phyloP scores from a whole-genome alignment of 2,329 filamentous ascomycete species.

The Cordyceps javanica region DNA sequence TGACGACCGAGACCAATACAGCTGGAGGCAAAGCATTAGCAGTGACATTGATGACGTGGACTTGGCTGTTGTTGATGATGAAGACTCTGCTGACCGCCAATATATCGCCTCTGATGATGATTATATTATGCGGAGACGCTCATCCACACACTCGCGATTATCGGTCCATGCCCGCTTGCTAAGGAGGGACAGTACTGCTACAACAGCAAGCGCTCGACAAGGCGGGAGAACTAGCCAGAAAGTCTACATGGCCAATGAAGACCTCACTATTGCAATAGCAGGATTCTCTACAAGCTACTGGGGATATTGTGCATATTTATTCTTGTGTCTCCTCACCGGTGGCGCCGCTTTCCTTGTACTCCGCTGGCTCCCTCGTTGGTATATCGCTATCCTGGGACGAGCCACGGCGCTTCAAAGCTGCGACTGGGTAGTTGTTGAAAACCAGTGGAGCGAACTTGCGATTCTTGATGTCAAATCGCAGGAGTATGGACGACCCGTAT shows the following conservation, averaged over 20 bases:
- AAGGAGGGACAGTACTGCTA: slow-evolving; percentile 63
- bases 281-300: slow-evolving; percentile 74
- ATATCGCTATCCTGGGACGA: slow-evolving; percentile 67
- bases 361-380: slow-evolving; percentile 85
- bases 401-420: slow-evolving; percentile 65
- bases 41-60: slow-evolving; percentile 35
- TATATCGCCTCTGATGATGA: slow-evolving; percentile 36
- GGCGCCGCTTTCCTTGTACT: slow-evolving; percentile 80
- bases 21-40: slow-evolving; percentile 24
- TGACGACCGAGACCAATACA: neutral
- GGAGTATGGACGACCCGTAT: slow-evolving; percentile 49
- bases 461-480: slow-evolving; percentile 61
- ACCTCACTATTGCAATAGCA: slow-evolving; percentile 87
- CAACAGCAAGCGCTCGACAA: slow-evolving; percentile 57
- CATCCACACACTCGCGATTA: slow-evolving; percentile 52
- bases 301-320: slow-evolving; percentile 63
- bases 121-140: slow-evolving; percentile 51
- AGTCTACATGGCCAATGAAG: slow-evolving; percentile 87
- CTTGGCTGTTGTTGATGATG: slow-evolving; percentile 33
- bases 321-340: slow-evolving; percentile 63
- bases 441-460: slow-evolving; percentile 91
- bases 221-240: slow-evolving; percentile 74
- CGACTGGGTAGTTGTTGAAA: slow-evolving; percentile 92
- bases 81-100: slow-evolving; percentile 35
- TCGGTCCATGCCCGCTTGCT: slow-evolving; percentile 61